phyloP scores from a whole-genome alignment of 805 yeast species.

The Lipomyces sp. region DNA sequence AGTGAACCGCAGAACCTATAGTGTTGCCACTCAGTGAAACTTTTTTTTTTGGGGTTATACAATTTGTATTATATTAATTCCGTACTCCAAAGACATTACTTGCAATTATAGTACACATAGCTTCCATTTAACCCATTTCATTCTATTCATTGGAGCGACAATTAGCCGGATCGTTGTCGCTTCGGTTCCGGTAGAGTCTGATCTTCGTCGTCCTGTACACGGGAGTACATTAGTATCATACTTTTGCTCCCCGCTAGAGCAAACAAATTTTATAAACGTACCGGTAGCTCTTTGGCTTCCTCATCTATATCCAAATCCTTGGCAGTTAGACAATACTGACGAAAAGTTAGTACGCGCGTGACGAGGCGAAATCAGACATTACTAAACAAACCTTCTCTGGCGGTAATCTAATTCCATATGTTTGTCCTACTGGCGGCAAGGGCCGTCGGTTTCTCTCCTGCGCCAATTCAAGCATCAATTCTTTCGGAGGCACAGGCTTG shows the following conservation, averaged over 20 bases:
- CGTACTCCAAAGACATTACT: background rate
- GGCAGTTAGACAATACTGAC: conserved; percentile 77
- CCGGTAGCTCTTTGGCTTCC: conserved; percentile 45
- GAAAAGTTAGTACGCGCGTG: background rate
- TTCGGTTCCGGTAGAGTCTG: conserved; percentile 15
- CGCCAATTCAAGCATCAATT: conserved; percentile 85
- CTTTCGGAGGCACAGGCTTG: conserved; percentile 95
- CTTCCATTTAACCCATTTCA: background rate
- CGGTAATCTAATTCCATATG: conserved; percentile 89
- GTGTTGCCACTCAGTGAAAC: too few relatives aligned
- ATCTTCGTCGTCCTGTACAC: conserved; percentile 12
- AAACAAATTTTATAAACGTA: background rate
- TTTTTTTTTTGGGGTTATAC: background rate
- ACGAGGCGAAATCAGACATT: background rate
- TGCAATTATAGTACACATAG: background rate
- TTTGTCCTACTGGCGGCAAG: conserved; percentile 79
- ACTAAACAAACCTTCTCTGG: conserved; percentile 65
- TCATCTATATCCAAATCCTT: conserved; percentile 71
- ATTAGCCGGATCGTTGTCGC: conserved; percentile 6
- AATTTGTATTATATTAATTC: background rate
- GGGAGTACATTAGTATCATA: background rate
- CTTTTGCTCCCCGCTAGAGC: background rate
- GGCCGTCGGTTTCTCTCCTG: conserved; percentile 88
- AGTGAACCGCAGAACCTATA: background rate
- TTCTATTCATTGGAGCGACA: background rate